Evolutionary conservation across 2,329 filamentous ascomycete species (phyloP).

Genomic region (Fusarium xylarioides): DNA sequence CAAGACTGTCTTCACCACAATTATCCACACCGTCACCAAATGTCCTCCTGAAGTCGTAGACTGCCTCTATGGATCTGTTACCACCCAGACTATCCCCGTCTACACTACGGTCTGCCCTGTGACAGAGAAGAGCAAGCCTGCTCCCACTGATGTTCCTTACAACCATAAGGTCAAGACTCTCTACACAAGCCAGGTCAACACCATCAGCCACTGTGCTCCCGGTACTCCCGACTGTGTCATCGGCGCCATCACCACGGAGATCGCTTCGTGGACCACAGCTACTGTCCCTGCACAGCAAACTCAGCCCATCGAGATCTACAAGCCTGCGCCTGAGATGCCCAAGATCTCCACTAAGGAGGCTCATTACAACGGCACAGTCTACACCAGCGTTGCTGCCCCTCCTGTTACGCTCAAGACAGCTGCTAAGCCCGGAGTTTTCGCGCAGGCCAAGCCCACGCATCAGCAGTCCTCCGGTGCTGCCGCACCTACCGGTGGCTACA

Average conservation of each 20-base stretch:
- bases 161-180: conserved; percentile 51
- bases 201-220: conserved; percentile 63
- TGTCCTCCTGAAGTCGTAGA: conserved; percentile 61
- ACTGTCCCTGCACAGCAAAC: conserved; percentile 30
- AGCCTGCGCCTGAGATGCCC: conserved; percentile 20
- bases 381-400: conserved; percentile 21
- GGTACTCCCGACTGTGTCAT: conserved; percentile 60
- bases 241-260: conserved; percentile 46
- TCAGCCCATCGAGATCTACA: conserved; percentile 13
- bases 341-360: conserved; percentile 12
- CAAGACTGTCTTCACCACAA: conserved; percentile 61
- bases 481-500: conserved; percentile 39
- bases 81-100: conserved; percentile 42
- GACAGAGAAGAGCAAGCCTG: conserved; percentile 18
- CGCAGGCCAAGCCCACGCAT: conserved; percentile 22
- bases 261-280: conserved; percentile 37
- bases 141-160: conserved; percentile 19
- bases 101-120: conserved; percentile 29
- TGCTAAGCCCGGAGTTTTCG: conserved; percentile 30
- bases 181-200: conserved; percentile 63
- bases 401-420: conserved; percentile 30
- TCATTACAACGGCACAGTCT: conserved; percentile 16
- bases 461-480: conserved; percentile 29
- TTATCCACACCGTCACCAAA: conserved; percentile 62
- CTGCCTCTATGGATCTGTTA: conserved; percentile 54